Base-by-base conservation (phyloP, 1,284 basidiomycete species). In the Cryptococcus hybrid region DNA sequence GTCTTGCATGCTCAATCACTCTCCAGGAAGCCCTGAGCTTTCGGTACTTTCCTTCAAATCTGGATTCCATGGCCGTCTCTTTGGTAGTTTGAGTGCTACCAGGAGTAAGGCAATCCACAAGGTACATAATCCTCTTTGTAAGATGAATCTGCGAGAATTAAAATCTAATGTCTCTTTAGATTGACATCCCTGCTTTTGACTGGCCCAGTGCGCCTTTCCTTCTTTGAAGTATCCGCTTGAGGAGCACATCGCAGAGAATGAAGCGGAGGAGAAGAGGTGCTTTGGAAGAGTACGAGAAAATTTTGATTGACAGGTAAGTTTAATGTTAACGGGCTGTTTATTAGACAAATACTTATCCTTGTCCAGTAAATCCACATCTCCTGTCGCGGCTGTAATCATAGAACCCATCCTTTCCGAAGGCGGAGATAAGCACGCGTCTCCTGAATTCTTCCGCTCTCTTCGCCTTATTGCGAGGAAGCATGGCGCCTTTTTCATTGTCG, bases 381-480 rank as follows among this genome's bases (percentile, higher is more conserved):
- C 81, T 1, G 78, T 84, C 39, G 83, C 83, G 1, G 83, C 82
- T 0, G 71, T 84, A 45, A 82, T 84, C 59, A 79, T 84, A 59
- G 83, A 84, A 68, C 83, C 83, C 11, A 79, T 84, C 60, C 79
- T 81, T 55, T 80, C 80, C n/a, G 82, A 82, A 67, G 82, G 82
- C 8, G 83, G 83, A 8, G 83, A 84, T 73, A 78, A 79, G 59
- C 83, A 84, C 66, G 83, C 83, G 8, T 80, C 79, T 7, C 75
- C 78, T 13, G 61, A 66, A 39, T 84, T 82, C 73, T 84, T 83
- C 79, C 77, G 77, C 48, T 73, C 71, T 9, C 71, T 84, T 15
- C 70, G 81, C 39, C 73, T 77, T 12, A 69, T 82, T 48, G 81
- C 82, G 51, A 76, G 77, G 60, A 74, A 80, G 60, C 77, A 82